Evolutionary conservation across 371 early-diverging fungal species (phyloP).

Genomic region (Chytridium lagenaria): DNA sequence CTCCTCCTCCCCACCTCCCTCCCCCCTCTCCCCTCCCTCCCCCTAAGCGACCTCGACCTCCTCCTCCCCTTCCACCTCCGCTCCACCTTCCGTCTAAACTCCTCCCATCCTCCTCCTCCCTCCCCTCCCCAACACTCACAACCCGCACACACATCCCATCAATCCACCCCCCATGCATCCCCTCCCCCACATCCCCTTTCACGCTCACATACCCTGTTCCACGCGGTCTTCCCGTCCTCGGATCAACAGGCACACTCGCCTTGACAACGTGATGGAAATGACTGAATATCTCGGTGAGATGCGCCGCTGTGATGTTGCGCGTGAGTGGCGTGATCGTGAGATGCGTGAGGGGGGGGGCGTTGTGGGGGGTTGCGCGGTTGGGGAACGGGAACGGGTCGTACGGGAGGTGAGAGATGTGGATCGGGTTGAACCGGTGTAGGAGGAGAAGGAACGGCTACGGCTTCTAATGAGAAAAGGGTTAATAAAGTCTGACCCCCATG

Average conservation of each 20-base stretch:
- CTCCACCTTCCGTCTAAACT: neutral
- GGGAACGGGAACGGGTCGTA: slow-evolving; percentile 13
- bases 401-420: slow-evolving; percentile 17
- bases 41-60: neutral
- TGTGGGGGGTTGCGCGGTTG: neutral
- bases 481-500: too few relatives aligned
- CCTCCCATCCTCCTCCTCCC: slow-evolving; percentile 7
- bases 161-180: slow-evolving; percentile 20
- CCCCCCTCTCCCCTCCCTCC: neutral
- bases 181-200: slow-evolving; percentile 18
- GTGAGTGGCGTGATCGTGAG: slow-evolving; percentile 9
- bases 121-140: neutral
- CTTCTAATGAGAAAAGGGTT: too few relatives aligned
- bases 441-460: slow-evolving; percentile 10
- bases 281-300: slow-evolving; percentile 21
- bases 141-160: slow-evolving; percentile 20
- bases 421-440: slow-evolving; percentile 17
- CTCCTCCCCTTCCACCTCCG: neutral
- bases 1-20: too few relatives aligned
- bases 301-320: slow-evolving; percentile 13
- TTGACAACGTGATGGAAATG: neutral
- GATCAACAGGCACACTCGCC: slow-evolving; percentile 8
- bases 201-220: slow-evolving; percentile 19
- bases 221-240: neutral
- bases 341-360: neutral